A percentile compares a stretch with the other conserved stretches of the same genome.
These are phyloP conservation scores for Pueraria montana DNA, from an alignment of 306 rosid species.

Conservation along the genomic window DNA sequence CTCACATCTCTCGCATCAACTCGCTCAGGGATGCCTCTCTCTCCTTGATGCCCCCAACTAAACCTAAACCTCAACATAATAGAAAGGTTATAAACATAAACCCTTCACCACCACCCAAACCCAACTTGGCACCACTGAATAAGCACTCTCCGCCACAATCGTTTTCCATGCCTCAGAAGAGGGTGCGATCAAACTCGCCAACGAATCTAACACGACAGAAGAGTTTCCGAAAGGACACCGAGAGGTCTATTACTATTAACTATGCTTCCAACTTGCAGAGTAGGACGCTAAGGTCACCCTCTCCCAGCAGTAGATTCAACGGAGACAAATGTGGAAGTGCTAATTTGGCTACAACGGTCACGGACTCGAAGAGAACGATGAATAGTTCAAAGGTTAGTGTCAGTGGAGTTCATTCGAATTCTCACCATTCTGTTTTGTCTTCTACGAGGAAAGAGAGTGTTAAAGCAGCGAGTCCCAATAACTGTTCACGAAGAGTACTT, in stretches of 20 bases:
- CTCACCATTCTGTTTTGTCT: constrained; percentile 27
- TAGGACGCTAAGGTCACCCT: constrained; percentile 63
- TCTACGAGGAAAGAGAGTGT: constrained; percentile 48
- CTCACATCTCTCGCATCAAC: constrained; percentile 70
- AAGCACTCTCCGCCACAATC: constrained; percentile 40
- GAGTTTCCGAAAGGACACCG: constrained; percentile 70
- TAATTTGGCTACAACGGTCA: neutral
- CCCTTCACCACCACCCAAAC: constrained; percentile 36
- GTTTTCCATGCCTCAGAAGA: constrained; percentile 59
- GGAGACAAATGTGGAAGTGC: constrained; percentile 45
- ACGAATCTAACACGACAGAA: constrained; percentile 66
- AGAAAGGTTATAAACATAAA: constrained; percentile 10
- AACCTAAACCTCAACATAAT: constrained; percentile 31
- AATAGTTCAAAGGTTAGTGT: constrained; percentile 39
- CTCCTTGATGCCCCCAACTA: constrained; percentile 7
- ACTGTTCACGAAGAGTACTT: constrained; percentile 31
- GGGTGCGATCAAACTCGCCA: constrained; percentile 73
- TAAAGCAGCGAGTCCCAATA: constrained; percentile 53
- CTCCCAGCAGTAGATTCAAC: constrained; percentile 68
- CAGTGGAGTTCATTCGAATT: constrained; percentile 31
- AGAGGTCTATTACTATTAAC: neutral
- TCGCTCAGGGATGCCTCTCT: constrained; percentile 60
- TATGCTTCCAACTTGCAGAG: constrained; percentile 41
- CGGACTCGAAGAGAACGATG: constrained; percentile 43
- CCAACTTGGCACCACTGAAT: neutral